Evolutionary conservation across 371 early-diverging fungal species (phyloP), one percentile per base, ranked within the genome.

Genomic region (Furculomyces boomerangus): DNA sequence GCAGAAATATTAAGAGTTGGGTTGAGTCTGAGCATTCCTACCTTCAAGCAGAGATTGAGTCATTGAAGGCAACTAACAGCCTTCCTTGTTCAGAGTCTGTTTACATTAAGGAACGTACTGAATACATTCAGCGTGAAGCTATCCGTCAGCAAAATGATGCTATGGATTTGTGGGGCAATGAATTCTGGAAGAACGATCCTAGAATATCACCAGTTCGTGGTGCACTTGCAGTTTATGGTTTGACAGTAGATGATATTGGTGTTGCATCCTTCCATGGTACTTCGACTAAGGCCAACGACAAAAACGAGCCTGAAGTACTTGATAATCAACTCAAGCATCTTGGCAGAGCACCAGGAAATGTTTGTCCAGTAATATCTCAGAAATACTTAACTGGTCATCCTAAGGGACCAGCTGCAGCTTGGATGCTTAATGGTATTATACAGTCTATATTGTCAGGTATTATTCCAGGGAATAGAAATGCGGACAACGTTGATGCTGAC

Each of bases 201-300:
- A 65, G 74, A 63, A 92, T 94, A 66, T 73, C 93, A 30, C 91
- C 95, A 53, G 66, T 95, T 32, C 89, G 93, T 53, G 93, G 92
- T 60, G 85, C 90, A 16, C 76, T 95, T 46, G 90, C 93, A 32
- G 78, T 80, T 16, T 95, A 78, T 65, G 93, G 92, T 44, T 71
- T 95, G 57, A 86, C 87, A 5, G 72, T 93, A 43, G 91, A 94
- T 65, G 95, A 94, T 66, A 85, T 94, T 61, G 86, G 87, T 54
- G 87, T 92, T 39, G 89, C 90, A n/a, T 92, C 92, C 25, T 94
- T 94, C 93, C 95, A 93, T 73, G 95, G 95, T 58, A 95, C 95
- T 28, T 86, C 88, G 24, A 95, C 95, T 61, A 81, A 84, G 71
- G 93, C 94, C 54, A 95, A 95, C 71, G 95, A 95, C 73, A 83